Conservation (phyloP, 2,329 filamentous ascomycete genomes). For the Beauveria rudraprayagi region DNA sequence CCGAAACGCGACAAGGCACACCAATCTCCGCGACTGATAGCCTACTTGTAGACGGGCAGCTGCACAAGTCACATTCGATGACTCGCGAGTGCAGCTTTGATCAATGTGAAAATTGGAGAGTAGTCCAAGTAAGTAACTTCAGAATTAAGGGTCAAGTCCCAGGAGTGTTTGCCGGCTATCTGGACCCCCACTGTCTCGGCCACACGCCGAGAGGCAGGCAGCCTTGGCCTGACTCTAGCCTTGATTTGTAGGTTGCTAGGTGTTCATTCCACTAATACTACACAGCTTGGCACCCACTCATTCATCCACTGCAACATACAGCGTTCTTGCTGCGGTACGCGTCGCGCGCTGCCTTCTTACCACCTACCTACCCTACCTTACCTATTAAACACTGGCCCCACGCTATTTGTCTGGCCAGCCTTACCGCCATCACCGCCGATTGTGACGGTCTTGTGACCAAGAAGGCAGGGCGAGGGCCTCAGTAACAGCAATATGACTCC, state of each 20-base stretch:
- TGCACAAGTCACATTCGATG: not conserved
- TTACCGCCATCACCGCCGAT: not conserved
- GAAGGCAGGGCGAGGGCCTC: not conserved
- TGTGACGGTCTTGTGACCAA: not conserved
- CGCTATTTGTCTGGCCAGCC: not conserved
- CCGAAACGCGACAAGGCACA: conserved; percentile 6
- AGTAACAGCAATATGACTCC: not conserved
- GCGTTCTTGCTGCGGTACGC: not conserved
- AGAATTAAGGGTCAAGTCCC: too few relatives aligned
- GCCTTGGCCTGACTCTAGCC: too few relatives aligned
- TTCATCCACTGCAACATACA: not conserved
- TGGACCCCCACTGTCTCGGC: too few relatives aligned
- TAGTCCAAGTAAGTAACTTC: not conserved
- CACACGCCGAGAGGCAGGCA: too few relatives aligned
- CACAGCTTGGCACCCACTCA: not conserved
- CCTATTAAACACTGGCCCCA: not conserved
- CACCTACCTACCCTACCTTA: not conserved
- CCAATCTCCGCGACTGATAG: not conserved
- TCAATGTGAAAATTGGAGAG: too few relatives aligned
- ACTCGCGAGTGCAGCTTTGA: not conserved
- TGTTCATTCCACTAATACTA: not conserved
- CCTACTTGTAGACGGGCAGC: not conserved
- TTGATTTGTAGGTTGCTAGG: not conserved
- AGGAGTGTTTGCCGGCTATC: too few relatives aligned
- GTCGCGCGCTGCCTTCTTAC: not conserved